These are phyloP conservation scores for Cupressus sempervirens DNA, from an alignment of 75 land plant species.

Conservation along the genomic window DNA sequence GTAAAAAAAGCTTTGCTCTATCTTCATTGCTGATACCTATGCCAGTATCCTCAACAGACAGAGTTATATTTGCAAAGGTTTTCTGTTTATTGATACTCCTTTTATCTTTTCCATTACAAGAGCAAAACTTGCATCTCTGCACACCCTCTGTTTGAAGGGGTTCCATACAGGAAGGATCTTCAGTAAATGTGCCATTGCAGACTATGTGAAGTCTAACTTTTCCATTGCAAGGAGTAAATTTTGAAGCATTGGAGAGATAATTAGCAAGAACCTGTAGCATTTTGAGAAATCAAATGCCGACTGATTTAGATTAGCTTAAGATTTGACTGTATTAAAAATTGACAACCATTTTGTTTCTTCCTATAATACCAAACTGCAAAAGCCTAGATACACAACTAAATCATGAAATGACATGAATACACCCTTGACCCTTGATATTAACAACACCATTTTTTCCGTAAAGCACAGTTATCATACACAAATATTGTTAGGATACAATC, in stretches of 20 bases:
- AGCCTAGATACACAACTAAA: neutral
- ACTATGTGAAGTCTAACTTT: conserved; percentile 14
- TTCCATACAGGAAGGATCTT: neutral
- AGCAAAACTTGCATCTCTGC: conserved; percentile 1
- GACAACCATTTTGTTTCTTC: neutral
- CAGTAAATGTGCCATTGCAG: conserved; percentile 12
- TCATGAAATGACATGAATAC: neutral
- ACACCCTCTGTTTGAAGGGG: conserved; percentile 1
- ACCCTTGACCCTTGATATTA: neutral
- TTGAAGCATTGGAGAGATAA: conserved; percentile 36
- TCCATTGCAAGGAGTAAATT: conserved; percentile 41
- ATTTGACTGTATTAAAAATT: neutral
- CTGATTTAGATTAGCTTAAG: neutral
- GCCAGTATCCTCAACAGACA: conserved; percentile 41
- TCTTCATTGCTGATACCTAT: conserved; percentile 37
- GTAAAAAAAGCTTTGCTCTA: conserved; percentile 28
- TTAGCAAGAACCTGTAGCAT: conserved; percentile 20
- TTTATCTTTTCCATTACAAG: neutral
- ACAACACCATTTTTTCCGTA: neutral
- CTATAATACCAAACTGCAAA: no score
- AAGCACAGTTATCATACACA: neutral
- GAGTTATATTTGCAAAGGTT: conserved; percentile 15
- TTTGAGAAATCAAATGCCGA: neutral
- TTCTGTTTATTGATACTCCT: neutral
- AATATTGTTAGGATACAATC: neutral